These are phyloP conservation scores for Rhipidocladum racemiflorum DNA, from an alignment of 176 grass and related monocot species.

Conservation along the genomic window DNA sequence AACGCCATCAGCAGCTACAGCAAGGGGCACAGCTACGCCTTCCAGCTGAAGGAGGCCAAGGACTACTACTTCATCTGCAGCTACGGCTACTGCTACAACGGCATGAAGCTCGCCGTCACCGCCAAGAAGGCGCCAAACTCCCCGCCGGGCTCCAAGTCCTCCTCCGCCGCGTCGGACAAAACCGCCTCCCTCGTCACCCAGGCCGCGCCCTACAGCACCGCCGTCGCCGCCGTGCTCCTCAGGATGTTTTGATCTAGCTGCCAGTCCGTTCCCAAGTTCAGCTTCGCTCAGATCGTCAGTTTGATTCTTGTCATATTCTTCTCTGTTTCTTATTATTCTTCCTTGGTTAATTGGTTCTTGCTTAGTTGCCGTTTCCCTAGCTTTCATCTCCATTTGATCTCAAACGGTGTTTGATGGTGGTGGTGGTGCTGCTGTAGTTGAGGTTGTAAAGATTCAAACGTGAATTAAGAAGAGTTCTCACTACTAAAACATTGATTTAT, in stretches of 20 bases:
- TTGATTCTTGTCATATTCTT: not conserved
- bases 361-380: not conserved
- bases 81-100: conserved; percentile 88
- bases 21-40: conserved; percentile 80
- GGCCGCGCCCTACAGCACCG: not conserved
- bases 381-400: not conserved
- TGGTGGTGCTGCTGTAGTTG: not conserved
- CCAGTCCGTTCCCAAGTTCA: too few species aligned
- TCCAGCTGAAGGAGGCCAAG: conserved; percentile 90
- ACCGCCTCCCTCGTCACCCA: not conserved
- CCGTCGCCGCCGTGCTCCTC: not conserved
- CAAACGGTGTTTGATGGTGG: not conserved
- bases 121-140: conserved; percentile 47
- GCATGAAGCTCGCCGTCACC: conserved; percentile 81
- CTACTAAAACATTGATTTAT: not conserved
- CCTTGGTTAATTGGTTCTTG: not conserved
- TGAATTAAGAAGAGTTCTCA: not conserved
- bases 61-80: conserved; percentile 98
- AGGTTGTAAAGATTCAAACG: not conserved
- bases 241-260: not conserved
- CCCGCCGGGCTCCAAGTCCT: not conserved
- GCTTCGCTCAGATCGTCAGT: conserved; percentile 4
- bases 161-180: not conserved
- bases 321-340: not conserved
- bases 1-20: conserved; percentile 74